phyloP scores from a whole-genome alignment of 2,329 filamentous ascomycete species.

The Fusarium multiceps region DNA sequence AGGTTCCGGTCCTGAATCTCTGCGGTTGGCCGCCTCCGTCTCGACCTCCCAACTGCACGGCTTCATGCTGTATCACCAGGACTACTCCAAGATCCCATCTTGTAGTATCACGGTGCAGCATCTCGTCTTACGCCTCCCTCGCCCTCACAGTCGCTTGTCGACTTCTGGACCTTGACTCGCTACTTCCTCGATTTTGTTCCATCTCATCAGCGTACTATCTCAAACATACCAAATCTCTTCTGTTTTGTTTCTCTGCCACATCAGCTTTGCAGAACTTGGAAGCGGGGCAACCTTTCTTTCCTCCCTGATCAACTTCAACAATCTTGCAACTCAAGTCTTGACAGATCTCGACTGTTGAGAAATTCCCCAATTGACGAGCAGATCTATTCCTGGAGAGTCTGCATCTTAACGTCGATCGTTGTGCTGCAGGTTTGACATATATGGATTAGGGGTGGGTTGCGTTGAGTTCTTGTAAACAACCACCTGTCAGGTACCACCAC shows the following conservation, averaged over 20 bases:
- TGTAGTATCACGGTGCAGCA: slow-evolving; percentile 64
- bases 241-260: slow-evolving; percentile 32
- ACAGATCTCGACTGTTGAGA: slow-evolving; percentile 15
- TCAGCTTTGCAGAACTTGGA: slow-evolving; percentile 39
- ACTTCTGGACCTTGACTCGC: slow-evolving; percentile 31
- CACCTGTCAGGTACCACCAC: slow-evolving; percentile 1
- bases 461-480: slow-evolving; percentile 15
- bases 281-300: slow-evolving; percentile 37
- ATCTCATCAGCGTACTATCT: slow-evolving; percentile 22
- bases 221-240: slow-evolving; percentile 19
- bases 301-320: slow-evolving; percentile 28
- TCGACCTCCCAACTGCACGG: slow-evolving; percentile 59
- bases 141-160: slow-evolving; percentile 51
- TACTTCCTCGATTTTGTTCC: slow-evolving; percentile 13
- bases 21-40: slow-evolving; percentile 61
- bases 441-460: slow-evolving; percentile 1
- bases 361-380: slow-evolving; percentile 3
- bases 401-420: background rate
- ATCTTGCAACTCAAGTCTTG: slow-evolving; percentile 19
- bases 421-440: slow-evolving; percentile 11
- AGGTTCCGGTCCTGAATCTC: slow-evolving; percentile 50
- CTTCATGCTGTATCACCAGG: slow-evolving; percentile 63
- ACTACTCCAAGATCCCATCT: slow-evolving; percentile 57
- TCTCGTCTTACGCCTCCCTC: slow-evolving; percentile 59
- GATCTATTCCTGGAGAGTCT: background rate